Percentiles rank a stretch among this genome's conserved stretches.
These are phyloP conservation scores for Pezicula neosporulosa DNA, from an alignment of 2,329 filamentous ascomycete species.

Conservation along the genomic window DNA sequence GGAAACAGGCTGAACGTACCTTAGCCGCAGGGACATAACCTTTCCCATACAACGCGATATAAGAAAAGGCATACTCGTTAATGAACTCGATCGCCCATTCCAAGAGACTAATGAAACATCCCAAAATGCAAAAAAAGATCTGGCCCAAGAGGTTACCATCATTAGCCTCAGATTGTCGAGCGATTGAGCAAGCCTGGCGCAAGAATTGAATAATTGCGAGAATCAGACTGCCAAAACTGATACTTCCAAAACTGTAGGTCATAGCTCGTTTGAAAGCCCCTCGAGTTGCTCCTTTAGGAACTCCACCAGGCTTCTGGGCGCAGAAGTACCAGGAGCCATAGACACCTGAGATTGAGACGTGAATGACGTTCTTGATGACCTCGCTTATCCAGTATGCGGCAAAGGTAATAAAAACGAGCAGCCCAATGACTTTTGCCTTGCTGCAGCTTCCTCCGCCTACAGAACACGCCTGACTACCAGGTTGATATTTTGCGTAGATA, in stretches of 20 bases:
- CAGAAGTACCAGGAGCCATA: constrained; percentile 95
- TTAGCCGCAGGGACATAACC: constrained; percentile 83
- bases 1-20: constrained; percentile 37
- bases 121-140: constrained; percentile 70
- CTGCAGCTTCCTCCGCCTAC: constrained; percentile 55
- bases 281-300: constrained; percentile 75
- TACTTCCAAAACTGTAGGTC: constrained; percentile 90
- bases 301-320: constrained; percentile 53
- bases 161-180: constrained; percentile 58
- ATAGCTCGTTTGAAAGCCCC: constrained; percentile 78
- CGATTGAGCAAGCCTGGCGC: constrained; percentile 78
- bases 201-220: constrained; percentile 86
- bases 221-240: constrained; percentile 79
- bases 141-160: constrained; percentile 66
- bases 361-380: constrained; percentile 90
- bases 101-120: constrained; percentile 72
- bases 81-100: constrained; percentile 86
- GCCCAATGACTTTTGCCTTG: constrained; percentile 73
- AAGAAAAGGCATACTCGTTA: constrained; percentile 89
- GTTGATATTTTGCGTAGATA: constrained; percentile 81
- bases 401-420: constrained; percentile 85
- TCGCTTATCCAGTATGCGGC: constrained; percentile 93
- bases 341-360: constrained; percentile 81
- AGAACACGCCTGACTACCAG: constrained; percentile 46
- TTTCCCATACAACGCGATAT: constrained; percentile 92